phyloP scores from a whole-genome alignment of 2,329 filamentous ascomycete genomes.

The Colletotrichum agaves region DNA sequence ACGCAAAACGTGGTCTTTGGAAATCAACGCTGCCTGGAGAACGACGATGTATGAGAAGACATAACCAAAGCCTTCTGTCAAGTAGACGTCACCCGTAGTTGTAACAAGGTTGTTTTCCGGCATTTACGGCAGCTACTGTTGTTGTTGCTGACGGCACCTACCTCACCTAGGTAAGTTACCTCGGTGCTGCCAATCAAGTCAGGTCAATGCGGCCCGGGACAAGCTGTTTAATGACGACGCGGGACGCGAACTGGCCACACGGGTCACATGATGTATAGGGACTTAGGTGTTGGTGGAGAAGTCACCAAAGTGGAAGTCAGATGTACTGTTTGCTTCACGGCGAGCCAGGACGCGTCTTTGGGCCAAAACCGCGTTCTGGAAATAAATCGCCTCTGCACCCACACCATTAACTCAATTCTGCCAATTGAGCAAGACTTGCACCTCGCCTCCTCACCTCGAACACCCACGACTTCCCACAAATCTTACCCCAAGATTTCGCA shows the following conservation, averaged over 20 bases:
- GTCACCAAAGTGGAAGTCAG: background rate
- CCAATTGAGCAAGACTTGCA: no score
- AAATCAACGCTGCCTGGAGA: no score
- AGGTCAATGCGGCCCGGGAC: background rate
- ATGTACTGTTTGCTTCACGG: background rate
- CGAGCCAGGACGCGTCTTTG: constrained; percentile 6
- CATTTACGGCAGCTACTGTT: background rate
- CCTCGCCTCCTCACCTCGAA: background rate
- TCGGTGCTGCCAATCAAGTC: background rate
- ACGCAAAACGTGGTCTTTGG: no score
- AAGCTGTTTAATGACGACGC: background rate
- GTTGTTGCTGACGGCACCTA: background rate
- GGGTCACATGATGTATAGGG: constrained; percentile 7
- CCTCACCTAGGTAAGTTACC: no score
- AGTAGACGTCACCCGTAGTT: background rate
- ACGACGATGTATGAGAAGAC: no score
- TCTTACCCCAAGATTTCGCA: background rate
- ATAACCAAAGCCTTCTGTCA: no score
- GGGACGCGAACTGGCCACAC: constrained; percentile 5
- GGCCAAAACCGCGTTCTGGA: constrained; percentile 23
- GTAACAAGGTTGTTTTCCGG: background rate
- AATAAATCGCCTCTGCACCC: constrained; percentile 19
- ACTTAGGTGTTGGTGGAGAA: background rate
- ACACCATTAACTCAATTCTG: background rate
- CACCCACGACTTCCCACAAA: background rate